A percentile compares a stretch with the other conserved stretches of the same genome.
Evolutionary conservation across 176 grass and related monocot genomes (phyloP).

Genomic region (Puya raimondii): DNA sequence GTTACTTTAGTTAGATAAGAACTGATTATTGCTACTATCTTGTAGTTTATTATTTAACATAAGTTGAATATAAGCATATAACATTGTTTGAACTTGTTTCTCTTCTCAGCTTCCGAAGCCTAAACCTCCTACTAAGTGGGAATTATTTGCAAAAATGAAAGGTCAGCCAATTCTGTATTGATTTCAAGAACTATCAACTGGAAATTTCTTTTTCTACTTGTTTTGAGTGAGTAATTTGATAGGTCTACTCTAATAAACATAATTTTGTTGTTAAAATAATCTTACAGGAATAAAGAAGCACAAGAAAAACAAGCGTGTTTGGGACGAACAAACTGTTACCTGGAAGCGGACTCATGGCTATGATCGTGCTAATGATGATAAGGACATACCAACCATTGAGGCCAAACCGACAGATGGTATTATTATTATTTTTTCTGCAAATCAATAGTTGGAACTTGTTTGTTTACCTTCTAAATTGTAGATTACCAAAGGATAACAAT

Average conservation of each 20-base stretch:
- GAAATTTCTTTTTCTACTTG: not conserved
- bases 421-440: conserved; percentile 1
- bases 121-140: conserved; percentile 89
- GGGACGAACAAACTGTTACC: conserved; percentile 69
- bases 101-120: conserved; percentile 63
- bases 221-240: not conserved
- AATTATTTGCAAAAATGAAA: conserved; percentile 72
- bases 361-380: conserved; percentile 92
- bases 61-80: not conserved
- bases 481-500: not conserved
- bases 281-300: conserved; percentile 53
- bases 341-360: conserved; percentile 88
- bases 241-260: not conserved
- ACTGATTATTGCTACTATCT: not conserved
- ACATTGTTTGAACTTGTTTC: not conserved
- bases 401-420: conserved; percentile 72
- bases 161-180: conserved; percentile 15
- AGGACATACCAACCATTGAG: conserved; percentile 70
- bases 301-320: conserved; percentile 82
- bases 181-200: not conserved
- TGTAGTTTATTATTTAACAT: not conserved
- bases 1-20: too few relatives aligned
- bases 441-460: not conserved
- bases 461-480: not conserved
- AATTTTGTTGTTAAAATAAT: not conserved